phyloP scores from a whole-genome alignment of 495 filamentous ascomycete genomes.

The Podospora tetraspora region DNA sequence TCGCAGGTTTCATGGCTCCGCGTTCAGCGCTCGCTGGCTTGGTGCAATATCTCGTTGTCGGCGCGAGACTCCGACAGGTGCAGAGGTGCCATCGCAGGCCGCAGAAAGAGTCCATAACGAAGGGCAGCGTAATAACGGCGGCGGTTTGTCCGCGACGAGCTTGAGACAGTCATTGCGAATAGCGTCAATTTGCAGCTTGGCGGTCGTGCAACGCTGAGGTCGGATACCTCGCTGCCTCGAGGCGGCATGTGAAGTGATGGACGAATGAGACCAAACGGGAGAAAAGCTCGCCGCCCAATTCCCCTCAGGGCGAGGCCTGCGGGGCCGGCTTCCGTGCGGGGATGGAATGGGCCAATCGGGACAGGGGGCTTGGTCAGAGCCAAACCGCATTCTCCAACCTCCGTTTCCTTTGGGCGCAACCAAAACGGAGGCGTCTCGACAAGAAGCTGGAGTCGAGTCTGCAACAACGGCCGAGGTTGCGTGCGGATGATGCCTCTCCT shows the following conservation, averaged over 20 bases:
- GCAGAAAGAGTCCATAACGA: not conserved
- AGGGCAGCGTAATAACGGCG: not conserved
- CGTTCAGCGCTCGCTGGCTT: not conserved
- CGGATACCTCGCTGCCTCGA: too few relatives aligned
- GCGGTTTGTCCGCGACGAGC: not conserved
- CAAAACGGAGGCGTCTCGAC: not conserved
- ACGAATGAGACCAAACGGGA: not conserved
- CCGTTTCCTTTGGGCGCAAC: not conserved
- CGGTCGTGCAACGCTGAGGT: not conserved
- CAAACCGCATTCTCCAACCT: not conserved
- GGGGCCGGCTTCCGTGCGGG: not conserved
- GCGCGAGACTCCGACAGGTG: not conserved
- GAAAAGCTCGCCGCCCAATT: not conserved
- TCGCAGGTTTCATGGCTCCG: not conserved
- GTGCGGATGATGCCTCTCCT: not conserved
- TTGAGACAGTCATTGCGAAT: not conserved
- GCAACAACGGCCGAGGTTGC: not conserved
- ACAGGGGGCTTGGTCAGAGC: not conserved
- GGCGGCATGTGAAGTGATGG: not conserved
- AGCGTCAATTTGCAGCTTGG: not conserved
- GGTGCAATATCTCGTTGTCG: not conserved
- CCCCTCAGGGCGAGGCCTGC: not conserved
- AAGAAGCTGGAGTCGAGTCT: too few relatives aligned
- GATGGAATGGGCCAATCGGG: not conserved
- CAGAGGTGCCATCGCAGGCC: not conserved